phyloP scores from a whole-genome alignment of 2,329 filamentous ascomycete species.

The Chrysoporthe austroafricana region DNA sequence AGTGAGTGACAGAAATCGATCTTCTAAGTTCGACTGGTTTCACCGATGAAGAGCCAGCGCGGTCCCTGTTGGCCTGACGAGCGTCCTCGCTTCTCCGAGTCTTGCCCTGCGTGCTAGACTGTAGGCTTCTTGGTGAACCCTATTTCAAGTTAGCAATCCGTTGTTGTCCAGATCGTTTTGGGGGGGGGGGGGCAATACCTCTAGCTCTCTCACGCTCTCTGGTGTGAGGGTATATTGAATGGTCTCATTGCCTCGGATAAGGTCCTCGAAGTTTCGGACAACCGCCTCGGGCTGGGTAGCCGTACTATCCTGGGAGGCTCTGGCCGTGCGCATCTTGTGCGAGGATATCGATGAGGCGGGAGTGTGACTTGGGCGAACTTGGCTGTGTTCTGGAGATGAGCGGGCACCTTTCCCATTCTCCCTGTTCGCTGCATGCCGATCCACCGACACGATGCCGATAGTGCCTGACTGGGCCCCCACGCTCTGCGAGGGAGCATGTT shows the following conservation, averaged over 20 bases:
- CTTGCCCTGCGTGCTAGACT: conserved; percentile 44
- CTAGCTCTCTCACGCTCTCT: conserved; percentile 75
- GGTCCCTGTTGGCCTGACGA: conserved; percentile 43
- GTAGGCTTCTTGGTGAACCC: conserved; percentile 26
- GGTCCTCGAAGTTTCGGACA: conserved; percentile 73
- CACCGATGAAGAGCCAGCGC: conserved; percentile 55
- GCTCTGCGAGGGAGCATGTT: conserved; percentile 21
- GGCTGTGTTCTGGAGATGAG: conserved; percentile 29
- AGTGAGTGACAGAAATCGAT: conserved; percentile 39
- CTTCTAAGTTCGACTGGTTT: conserved; percentile 42
- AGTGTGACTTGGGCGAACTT: conserved; percentile 46
- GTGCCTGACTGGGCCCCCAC: conserved; percentile 32
- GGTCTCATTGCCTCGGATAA: conserved; percentile 82
- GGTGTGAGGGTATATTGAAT: conserved; percentile 83
- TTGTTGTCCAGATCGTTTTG: not conserved
- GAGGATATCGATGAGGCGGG: conserved; percentile 56
- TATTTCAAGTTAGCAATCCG: conserved; percentile 17
- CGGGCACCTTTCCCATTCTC: conserved; percentile 40
- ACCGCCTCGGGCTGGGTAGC: conserved; percentile 58
- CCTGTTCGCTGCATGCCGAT: conserved; percentile 38
- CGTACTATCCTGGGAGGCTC: conserved; percentile 62
- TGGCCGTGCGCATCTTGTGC: conserved; percentile 55
- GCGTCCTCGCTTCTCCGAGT: conserved; percentile 53
- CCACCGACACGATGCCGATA: conserved; percentile 46
- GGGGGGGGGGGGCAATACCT: conserved; percentile 49